Evolutionary conservation across 352 stramenopile genomes (phyloP), one percentile per base, ranked within the genome.

Genomic region (Blastocystis hominis): DNA sequence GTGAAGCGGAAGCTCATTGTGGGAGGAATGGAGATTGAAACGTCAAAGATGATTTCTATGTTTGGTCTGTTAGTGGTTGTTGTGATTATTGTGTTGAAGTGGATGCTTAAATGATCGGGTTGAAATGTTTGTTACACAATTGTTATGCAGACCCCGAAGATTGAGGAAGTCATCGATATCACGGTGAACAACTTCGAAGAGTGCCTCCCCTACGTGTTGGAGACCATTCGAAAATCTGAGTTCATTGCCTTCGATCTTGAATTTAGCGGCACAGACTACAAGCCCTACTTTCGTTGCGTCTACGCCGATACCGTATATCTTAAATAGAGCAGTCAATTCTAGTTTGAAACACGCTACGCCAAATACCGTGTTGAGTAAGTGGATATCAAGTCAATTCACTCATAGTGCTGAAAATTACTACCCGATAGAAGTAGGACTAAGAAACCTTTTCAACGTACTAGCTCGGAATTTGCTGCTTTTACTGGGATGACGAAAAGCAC

Each of bases 161-260:
- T 64, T 38, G 13, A 66, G 2, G 24, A 38, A 5, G 7, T 34
- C 30, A 59, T 87, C 4, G 77, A 87, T 36, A 77, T 87, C 6
- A 87, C 62, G 7, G 40, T 61, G 9, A 62, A 13, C 50, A 87
- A 87, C 54, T 87, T 87, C 47, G 42, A 76, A 17, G 64, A 15
- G 15, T 6, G 24, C 5, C 40, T 75, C 17, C 77, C 77, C 7
- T 1, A 50, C 6, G 55, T 87, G 15, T 36, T 64, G 34, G 46
- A 87, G 24, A 53, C 9, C 10, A 87, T 87, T 34, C 38, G 17
- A n/a, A 63, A 34, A 9, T 76, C 55, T 64, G 77, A 87, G 36
- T 87, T 87, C 36, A 77, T 87, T 56, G 77, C 77, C 62, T 87
- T 87, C 46, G 77, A 87, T 87, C 66, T 87, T 50, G 77, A 87